Base-by-base conservation (phyloP, 75 land plant genomes). In the Cunninghamia lanceolata region DNA sequence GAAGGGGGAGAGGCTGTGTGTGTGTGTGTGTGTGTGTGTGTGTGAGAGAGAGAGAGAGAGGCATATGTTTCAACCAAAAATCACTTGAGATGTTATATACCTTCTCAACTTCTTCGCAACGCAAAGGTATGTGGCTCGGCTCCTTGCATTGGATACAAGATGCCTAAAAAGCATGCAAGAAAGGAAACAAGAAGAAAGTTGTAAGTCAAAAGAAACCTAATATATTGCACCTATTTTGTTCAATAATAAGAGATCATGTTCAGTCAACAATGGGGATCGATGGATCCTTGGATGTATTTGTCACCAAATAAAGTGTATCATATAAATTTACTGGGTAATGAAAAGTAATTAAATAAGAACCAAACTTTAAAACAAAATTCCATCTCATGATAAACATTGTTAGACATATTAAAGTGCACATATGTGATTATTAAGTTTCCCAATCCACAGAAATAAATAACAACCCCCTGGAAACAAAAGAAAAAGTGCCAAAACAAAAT, bases 71-170 rank as follows among this genome's bases (percentile, higher is more conserved):
- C 43, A 79, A 42, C 28, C n/a, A 42, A 79, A 19, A 9, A 71
- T 34, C 7, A 42, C 2, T 42, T 42, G 1, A 63, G 28, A 7
- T 63, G 28, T 79, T 8, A 16, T 85, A 50, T 81, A 89, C 90
- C 88, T 88, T 88, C 68, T 89, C 90, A 84, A 88, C 86, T 59
- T 89, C 90, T 59, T 84, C 81, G 77, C 91, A 90, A 10, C 76
- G 83, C 66, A 90, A 82, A 42, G 91, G 91, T 71, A 85, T 35
- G 46, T 90, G 90, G 74, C 66, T 83, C 9, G 91, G 88, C 87
- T 90, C 91, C 75, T 86, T 90, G 73, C 91, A 90, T 35, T 78
- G 34, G 54, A 89, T 35, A 83, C 91, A 90, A 0, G 91, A 90
- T 85, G 84, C 87, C 91, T 90, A 52, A 34, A 80, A 32, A 19